These are phyloP conservation scores for Globisporangium splendens DNA, from an alignment of 352 stramenopile genomes.

Conservation along the genomic window DNA sequence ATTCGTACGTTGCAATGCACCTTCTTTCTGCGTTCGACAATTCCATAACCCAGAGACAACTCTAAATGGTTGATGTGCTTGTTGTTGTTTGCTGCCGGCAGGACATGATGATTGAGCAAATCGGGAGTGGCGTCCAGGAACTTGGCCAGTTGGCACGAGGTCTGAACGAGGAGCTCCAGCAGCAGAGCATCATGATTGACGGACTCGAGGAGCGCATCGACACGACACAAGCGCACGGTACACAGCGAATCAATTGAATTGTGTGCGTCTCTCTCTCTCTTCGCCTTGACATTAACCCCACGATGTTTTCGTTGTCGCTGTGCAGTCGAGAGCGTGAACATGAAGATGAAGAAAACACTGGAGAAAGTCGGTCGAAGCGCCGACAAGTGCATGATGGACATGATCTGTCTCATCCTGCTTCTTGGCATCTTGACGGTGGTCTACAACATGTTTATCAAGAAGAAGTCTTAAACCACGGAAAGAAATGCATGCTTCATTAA, in stretches of 20 bases:
- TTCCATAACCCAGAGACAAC: background rate
- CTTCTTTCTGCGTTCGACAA: background rate
- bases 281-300: background rate
- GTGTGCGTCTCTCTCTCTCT: background rate
- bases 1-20: constrained; percentile 47
- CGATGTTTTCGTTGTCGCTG: background rate
- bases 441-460: constrained; percentile 91
- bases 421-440: constrained; percentile 79
- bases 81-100: too few relatives aligned
- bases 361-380: constrained; percentile 61
- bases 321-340: constrained; percentile 81
- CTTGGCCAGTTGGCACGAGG: constrained; percentile 74
- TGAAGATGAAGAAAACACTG: constrained; percentile 85
- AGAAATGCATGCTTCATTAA: too few relatives aligned
- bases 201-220: constrained; percentile 78
- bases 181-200: constrained; percentile 88
- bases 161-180: constrained; percentile 80
- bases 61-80: background rate
- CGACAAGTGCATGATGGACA: constrained; percentile 89
- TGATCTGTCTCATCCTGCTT: constrained; percentile 86
- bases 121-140: constrained; percentile 72
- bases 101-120: constrained; percentile 86
- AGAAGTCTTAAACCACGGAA: constrained; percentile 13
- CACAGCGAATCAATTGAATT: background rate
- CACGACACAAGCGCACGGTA: constrained; percentile 73